These are phyloP conservation scores for Colletotrichum filicis DNA, from an alignment of 2,329 filamentous ascomycete species.

Conservation along the genomic window DNA sequence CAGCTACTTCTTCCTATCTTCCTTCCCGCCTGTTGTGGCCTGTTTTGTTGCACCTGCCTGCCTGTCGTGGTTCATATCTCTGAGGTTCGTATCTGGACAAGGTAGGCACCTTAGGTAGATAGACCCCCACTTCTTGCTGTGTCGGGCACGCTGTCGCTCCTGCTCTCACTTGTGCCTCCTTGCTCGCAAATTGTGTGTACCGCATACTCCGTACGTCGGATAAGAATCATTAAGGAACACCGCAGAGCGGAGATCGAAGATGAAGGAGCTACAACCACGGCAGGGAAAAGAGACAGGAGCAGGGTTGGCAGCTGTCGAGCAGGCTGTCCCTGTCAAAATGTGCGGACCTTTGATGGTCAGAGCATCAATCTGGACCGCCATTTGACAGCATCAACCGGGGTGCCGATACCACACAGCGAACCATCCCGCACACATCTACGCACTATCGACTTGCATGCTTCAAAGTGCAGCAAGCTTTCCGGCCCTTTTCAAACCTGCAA, in stretches of 20 bases:
- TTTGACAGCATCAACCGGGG: slow-evolving; percentile 5
- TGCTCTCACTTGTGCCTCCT: background rate
- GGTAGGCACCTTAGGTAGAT: background rate
- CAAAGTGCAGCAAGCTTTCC: background rate
- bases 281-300: background rate
- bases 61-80: background rate
- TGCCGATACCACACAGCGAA: background rate
- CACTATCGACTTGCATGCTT: background rate
- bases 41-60: background rate
- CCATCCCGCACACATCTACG: background rate
- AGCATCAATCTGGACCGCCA: background rate
- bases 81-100: too few relatives aligned
- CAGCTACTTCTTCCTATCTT: background rate
- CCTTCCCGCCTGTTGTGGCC: too few relatives aligned
- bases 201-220: background rate
- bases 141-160: background rate
- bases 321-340: background rate
- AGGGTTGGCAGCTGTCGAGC: background rate
- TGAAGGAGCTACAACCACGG: background rate
- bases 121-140: background rate
- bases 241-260: background rate
- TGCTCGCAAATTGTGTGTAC: too few relatives aligned
- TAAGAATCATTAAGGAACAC: background rate
- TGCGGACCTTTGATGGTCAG: background rate
- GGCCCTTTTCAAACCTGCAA: background rate